A percentile compares a stretch with the other conserved stretches of the same genome.
Evolutionary conservation across 2,329 filamentous ascomycete genomes (phyloP).

Genomic region (Stagonosporopsis vannaccii): DNA sequence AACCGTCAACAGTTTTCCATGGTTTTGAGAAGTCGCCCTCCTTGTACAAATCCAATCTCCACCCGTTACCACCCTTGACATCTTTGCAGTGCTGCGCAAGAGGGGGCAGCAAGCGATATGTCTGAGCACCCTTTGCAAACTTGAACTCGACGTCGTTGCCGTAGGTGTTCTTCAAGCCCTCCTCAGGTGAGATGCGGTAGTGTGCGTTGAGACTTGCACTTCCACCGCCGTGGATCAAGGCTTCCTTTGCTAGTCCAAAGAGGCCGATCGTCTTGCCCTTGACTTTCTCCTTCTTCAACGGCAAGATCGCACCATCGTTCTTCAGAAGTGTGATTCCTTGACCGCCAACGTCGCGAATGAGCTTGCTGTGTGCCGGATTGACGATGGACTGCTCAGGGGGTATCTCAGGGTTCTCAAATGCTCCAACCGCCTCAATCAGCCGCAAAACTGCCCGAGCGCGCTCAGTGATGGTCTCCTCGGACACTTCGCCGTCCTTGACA

Average conservation of each 20-base stretch:
- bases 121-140: conserved; percentile 44
- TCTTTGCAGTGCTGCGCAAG: conserved; percentile 38
- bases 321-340: conserved; percentile 77
- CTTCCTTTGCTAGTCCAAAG: conserved; percentile 70
- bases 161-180: conserved; percentile 36
- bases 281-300: conserved; percentile 66
- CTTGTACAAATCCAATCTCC: conserved; percentile 42
- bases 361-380: conserved; percentile 64
- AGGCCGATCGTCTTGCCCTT: conserved; percentile 68
- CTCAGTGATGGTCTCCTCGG: conserved; percentile 41
- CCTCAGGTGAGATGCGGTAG: conserved; percentile 38
- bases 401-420: conserved; percentile 64
- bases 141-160: conserved; percentile 41
- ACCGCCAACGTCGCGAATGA: conserved; percentile 70
- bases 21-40: conserved; percentile 34
- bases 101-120: conserved; percentile 44
- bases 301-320: conserved; percentile 70
- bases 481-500: conserved; percentile 58
- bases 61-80: conserved; percentile 38
- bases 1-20: conserved; percentile 29
- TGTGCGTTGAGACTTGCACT: conserved; percentile 40
- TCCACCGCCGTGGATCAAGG: conserved; percentile 45
- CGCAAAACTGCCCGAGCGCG: conserved; percentile 55
- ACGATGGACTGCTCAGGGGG: conserved; percentile 68
- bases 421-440: conserved; percentile 72